These are phyloP conservation scores for Ogataea paradorogensis DNA, from an alignment of 805 yeast genomes.

Conservation along the genomic window DNA sequence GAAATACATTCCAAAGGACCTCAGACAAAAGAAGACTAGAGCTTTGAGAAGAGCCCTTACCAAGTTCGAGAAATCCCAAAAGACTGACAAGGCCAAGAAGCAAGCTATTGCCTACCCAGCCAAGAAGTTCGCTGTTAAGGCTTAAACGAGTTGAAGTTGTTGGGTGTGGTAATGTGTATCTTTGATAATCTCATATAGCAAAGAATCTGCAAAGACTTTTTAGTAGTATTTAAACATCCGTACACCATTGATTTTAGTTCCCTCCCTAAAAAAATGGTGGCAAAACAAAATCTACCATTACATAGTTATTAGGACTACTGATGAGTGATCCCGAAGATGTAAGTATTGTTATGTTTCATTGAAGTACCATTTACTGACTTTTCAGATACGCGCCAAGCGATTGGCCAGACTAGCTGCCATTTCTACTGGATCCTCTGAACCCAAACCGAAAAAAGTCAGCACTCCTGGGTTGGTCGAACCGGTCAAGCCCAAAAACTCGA, in stretches of 20 bases:
- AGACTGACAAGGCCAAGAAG: constrained; percentile 90
- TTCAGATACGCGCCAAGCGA: constrained; percentile 40
- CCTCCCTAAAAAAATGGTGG: constrained; percentile 10
- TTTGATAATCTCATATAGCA: constrained; percentile 15
- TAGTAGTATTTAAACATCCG: constrained; percentile 6
- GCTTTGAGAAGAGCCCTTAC: constrained; percentile 97
- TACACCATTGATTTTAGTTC: background rate
- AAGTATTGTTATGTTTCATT: constrained; percentile 3
- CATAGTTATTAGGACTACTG: background rate
- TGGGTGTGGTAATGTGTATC: constrained; percentile 15
- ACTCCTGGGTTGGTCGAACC: constrained; percentile 1
- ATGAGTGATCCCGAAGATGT: constrained; percentile 23
- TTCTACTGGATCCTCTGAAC: constrained; percentile 6
- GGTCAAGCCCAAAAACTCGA: background rate
- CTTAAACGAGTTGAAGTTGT: constrained; percentile 48
- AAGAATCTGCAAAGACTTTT: constrained; percentile 9
- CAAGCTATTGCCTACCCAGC: constrained; percentile 94
- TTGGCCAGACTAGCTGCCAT: constrained; percentile 44
- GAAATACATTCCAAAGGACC: constrained; percentile 96
- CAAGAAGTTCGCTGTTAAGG: constrained; percentile 98
- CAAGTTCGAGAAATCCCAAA: constrained; percentile 74
- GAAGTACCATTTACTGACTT: constrained; percentile 2
- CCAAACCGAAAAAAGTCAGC: constrained; percentile 7
- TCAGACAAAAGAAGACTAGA: constrained; percentile 99
- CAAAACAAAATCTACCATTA: constrained; percentile 10